Conservation (phyloP, 148 eudicot genomes). For the Gaultheria prostrata region DNA sequence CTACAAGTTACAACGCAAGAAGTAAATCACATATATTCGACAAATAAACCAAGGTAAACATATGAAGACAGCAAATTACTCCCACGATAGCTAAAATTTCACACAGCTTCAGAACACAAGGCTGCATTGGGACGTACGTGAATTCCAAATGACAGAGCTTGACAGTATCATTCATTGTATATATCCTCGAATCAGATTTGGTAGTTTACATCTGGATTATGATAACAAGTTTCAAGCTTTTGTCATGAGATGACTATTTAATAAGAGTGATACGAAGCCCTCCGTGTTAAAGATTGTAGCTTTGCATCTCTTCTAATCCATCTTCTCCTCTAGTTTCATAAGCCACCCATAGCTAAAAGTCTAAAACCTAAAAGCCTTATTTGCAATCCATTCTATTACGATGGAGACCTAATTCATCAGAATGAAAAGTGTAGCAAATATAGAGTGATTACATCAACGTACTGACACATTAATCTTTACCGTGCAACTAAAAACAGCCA, state of each 20-base stretch:
- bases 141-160: background rate
- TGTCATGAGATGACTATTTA: background rate
- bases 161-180: background rate
- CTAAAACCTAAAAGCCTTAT: background rate
- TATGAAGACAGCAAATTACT: background rate
- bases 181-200: background rate
- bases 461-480: background rate
- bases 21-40: background rate
- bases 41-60: background rate
- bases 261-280: background rate
- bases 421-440: no score
- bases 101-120: background rate
- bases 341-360: background rate
- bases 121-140: background rate
- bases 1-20: background rate
- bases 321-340: background rate
- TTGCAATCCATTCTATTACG: background rate
- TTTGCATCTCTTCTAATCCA: background rate
- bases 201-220: background rate
- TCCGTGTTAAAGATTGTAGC: background rate
- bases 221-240: background rate
- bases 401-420: no score
- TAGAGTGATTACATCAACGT: no score
- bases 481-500: background rate
- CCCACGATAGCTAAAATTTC: background rate